Evolutionary conservation across 148 eudicot genomes (phyloP).

Genomic region (Salicornia ramosissima): DNA sequence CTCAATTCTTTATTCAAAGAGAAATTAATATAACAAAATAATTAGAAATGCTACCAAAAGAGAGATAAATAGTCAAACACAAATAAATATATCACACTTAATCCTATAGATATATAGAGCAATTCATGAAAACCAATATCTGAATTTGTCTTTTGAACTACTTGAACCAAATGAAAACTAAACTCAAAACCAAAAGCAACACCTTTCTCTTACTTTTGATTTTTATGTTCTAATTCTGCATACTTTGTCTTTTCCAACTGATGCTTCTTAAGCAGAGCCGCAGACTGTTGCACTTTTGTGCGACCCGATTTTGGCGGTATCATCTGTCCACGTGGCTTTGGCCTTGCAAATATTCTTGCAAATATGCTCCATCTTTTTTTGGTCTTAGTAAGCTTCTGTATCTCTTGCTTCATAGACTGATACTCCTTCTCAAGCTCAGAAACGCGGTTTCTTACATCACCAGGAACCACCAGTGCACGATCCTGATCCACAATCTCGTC

Average conservation of each 20-base stretch:
- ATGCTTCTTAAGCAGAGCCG: slow-evolving; percentile 20
- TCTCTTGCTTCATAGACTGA: slow-evolving; percentile 46
- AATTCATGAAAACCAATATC: neutral
- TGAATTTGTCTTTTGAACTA: neutral
- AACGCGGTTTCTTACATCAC: slow-evolving; percentile 52
- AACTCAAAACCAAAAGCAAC: neutral
- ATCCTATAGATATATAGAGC: neutral
- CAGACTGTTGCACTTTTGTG: slow-evolving; percentile 16
- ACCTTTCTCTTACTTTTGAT: neutral
- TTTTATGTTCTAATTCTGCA: neutral
- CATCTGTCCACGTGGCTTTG: slow-evolving; percentile 26
- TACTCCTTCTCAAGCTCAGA: slow-evolving; percentile 70
- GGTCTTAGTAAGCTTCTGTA: slow-evolving; percentile 45
- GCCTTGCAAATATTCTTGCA: slow-evolving; percentile 39
- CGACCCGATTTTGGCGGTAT: slow-evolving; percentile 23
- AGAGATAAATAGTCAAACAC: neutral
- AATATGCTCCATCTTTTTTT: slow-evolving; percentile 59
- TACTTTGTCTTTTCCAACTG: slow-evolving; percentile 9
- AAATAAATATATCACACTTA: neutral
- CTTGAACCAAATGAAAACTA: neutral
- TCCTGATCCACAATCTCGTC: slow-evolving; percentile 26
- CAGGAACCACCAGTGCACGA: slow-evolving; percentile 27
- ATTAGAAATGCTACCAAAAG: no score
- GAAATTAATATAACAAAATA: no score
- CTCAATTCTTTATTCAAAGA: no score